Base-by-base conservation (phyloP, 2,329 filamentous ascomycete species). In the Plectosphaerella cucumerina region DNA sequence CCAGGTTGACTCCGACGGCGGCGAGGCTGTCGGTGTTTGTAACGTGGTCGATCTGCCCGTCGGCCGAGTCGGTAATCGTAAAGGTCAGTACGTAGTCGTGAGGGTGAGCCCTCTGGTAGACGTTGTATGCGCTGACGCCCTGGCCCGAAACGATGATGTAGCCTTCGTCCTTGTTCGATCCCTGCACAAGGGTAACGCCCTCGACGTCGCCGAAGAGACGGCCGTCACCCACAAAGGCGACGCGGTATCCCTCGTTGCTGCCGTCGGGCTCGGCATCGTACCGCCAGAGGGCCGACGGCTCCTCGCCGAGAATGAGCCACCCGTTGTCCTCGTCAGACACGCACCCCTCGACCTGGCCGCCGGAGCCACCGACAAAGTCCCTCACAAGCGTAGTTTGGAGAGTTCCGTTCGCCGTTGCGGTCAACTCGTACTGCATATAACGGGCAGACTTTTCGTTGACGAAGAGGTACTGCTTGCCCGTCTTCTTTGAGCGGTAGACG, bases 301-400 rank as follows among this genome's bases (percentile, higher is more conserved):
- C 77, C 56, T 80, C 78, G 33, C 77, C 75, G 5, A 80, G 64
- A 54, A 80, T 71, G 3, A 81, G 56, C 62, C 70, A 75, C 5
- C 73, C 74, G 50, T 78, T 76, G 14, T 70, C 70, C 20, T 80
- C 75, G 49, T 81, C 77, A 0, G 70, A 61, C 0, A 80, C 77
- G 47, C 77, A 81, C 4, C 77, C 77, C 59, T 81, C 77, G 1
- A 78, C 75, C 54, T 81, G 76, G 3, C 76, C 74, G 3, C 77
- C 75, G 3, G 71, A 72, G 3, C 77, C 77, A 1, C 70, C 76
- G 2, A 66, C 70, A 47, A 81, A 81, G 35, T 72, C 70, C n/a
- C 77, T 70, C 2, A 80, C 74, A 1, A 81, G 69, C 0, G 62
- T 68, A 0, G 75, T 77, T 31, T 71, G 59, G 1, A 80, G 67